Percentiles rank a stretch among this genome's conserved stretches.
Conservation (phyloP, 2,329 filamentous ascomycete genomes). For the Elsinoe batatas region DNA sequence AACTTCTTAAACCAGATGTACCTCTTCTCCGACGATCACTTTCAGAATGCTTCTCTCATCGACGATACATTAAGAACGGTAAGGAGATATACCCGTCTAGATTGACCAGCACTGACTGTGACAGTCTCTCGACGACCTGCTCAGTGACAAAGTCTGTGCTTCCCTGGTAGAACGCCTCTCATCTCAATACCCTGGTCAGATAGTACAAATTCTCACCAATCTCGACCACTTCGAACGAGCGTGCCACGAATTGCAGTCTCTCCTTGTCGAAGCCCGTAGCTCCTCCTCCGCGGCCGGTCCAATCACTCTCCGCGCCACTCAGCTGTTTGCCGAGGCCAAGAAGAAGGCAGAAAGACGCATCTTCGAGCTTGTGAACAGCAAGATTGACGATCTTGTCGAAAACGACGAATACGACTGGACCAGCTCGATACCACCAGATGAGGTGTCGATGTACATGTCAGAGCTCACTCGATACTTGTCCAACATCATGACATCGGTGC, state of each 20-base stretch:
- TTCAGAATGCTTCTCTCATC: constrained; percentile 79
- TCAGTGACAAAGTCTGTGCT: constrained; percentile 84
- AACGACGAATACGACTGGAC: constrained; percentile 96
- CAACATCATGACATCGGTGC: constrained; percentile 92
- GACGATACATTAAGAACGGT: constrained; percentile 81
- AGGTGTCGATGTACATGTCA: constrained; percentile 90
- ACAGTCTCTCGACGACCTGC: constrained; percentile 84
- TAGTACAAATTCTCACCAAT: constrained; percentile 97
- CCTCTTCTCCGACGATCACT: constrained; percentile 93
- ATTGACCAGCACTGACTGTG: constrained; percentile 4
- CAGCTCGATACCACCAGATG: constrained; percentile 50
- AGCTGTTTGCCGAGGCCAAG: constrained; percentile 79
- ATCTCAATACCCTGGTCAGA: constrained; percentile 92
- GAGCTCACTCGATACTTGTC: constrained; percentile 85
- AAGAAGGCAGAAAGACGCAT: constrained; percentile 96
- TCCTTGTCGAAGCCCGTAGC: constrained; percentile 75
- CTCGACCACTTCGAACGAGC: constrained; percentile 93
- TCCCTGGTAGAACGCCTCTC: constrained; percentile 78
- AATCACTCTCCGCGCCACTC: constrained; percentile 70
- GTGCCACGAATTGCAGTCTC: constrained; percentile 76
- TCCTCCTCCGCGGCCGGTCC: constrained; percentile 72
- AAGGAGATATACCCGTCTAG: constrained; percentile 18
- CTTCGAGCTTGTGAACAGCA: constrained; percentile 95
- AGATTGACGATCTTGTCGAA: constrained; percentile 94
- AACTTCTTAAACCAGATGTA: constrained; percentile 98